Evolutionary conservation across 1,284 basidiomycete species (phyloP), one percentile per base, ranked within the genome.

Genomic region (Thecaphora frezii): DNA sequence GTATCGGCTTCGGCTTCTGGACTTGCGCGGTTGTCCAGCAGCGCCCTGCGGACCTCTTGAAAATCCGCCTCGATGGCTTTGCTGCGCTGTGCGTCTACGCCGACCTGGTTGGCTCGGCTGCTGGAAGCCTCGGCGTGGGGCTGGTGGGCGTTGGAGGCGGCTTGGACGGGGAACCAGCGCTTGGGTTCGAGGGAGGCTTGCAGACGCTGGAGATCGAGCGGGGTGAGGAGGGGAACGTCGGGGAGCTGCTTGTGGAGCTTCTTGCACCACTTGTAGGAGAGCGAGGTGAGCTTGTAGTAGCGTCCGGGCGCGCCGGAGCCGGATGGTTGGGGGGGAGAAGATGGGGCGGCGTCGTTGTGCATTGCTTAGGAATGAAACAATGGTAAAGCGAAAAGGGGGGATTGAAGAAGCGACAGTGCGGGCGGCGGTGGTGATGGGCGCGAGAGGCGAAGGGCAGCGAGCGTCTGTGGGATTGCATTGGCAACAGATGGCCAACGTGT

Each of bases 231-330:
- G 24, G 43, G 28, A 14, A 10, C 5, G 24, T 23, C 18, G 5
- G 26, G 43, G 26, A 19, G 16, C 5, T n/a, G 5, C 23, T 44
- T 44, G 8, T 14, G 23, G 7, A 44, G 26, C 3, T 7, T 12
- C 26, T 44, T 44, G 23, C 18, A 22, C 43, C 43, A 44, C 18
- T 26, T 28, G 26, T 44, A 19, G 3, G n/a, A 5, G 43, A 44
- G 7, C 18, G 25, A 30, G 43, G 8, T 22, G 24, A 44, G 23
- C 43, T 16, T 26, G 43, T 44, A 44, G 23, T 21, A 16, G 39
- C 5, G 33, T n/a, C n/a, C n/a, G 4, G 10, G 33, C 33, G 33
- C 33, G 12, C 12, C 33, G 12, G 33, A 36, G 5, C 7, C 28
- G 5, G 28, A 13, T 13, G 28, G 28, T 5, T 28, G 28, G 28